Base-by-base conservation (phyloP, 176 grass and related monocot species). In the Miscanthus lutarioriparius region DNA sequence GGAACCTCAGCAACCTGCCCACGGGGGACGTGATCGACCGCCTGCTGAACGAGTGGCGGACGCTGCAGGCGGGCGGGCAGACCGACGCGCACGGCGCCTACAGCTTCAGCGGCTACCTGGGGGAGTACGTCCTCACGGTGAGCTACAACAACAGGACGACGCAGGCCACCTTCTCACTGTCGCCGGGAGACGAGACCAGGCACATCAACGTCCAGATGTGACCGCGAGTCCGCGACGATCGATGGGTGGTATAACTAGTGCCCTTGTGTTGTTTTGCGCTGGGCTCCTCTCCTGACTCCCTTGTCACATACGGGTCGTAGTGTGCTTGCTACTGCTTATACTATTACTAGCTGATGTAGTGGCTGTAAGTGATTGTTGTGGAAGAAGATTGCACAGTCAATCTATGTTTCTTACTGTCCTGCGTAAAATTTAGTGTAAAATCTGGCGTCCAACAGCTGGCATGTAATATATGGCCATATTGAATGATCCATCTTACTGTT, bases 121-220 rank as follows among this genome's bases (percentile, higher is more conserved):
- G 93, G 23, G 96, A 96, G 89, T 96, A 92, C 76, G 74, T 86
- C 27, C 87, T 96, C 72, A 81, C 77, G 0, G 93, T 95, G 1
- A 87, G 14, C 86, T 85, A 76, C 78, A 94, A 67, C 65, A 96
- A 96, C 80, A 81, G 75, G 77, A 89, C 96, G 0, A 54, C 86
- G 47, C 89, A 94, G 86, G 38, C 84, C 19, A 90, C 88, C 20
- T 72, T 99, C 70, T 96, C 93, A 73, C 87, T 99, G 5, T 91
- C 91, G n/a, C 96, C 88, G 10, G 93, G 93, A 5, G 90, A 90
- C 47, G 93, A 99, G 85, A 99, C 96, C 30, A 96, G 91, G 91
- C 96, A 99, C 82, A 76, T 96, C 74, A 92, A 90, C 59, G 36
- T 99, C 49, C 96, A 96, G 77, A 75, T 98, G 39, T 98, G 82